Evolutionary conservation across 805 yeast species (phyloP), one percentile per base, ranked within the genome.

Genomic region (Cyberlindnera xishuangbannaensis): DNA sequence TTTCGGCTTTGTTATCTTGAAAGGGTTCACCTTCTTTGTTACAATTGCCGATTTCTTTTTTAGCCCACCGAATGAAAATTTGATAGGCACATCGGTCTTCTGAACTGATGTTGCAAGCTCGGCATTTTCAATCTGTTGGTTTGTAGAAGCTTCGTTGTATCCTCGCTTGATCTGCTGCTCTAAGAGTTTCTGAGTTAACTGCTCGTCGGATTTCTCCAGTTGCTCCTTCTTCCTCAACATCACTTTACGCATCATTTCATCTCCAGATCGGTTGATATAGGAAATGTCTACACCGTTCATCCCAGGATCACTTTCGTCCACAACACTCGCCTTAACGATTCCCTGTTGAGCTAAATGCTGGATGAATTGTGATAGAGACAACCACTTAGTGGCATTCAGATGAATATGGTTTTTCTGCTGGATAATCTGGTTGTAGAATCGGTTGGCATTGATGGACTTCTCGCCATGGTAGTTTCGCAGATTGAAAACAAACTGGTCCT

Each of bases 391-490:
- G 2, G 97, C 78, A 47, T 86, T 87, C 80, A 92, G 75, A 56
- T 90, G 98, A 9, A 87, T 64, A 56, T 92, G 97, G 37, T 83
- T 75, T 48, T 75, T 75, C 53, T 90, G 84, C 39, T 72, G 69
- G 37, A 92, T 90, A 51, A 81, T 81, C 53, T 88, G 96, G 51
- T 88, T 95, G 61, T 92, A 92, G 50, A 85, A 86, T 51, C 76
- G 71, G 60, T 92, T 92, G 4, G 87, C 90, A 36, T 78, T 78
- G 27, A 88, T 70, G 37, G 64, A 61, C 55, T 86, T 87, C 32
- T 84, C 83, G 5, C 96, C 95, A 55, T 90, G 97, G 27, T 73
- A 69, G 16, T 74, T 61, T 28, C 72, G 64, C 37, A 92, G 59
- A 14, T 80, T 62, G 5, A 65, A 58, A 9, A 90, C 39, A 50